These are phyloP conservation scores for Casuarina cunninghamiana DNA, from an alignment of 306 rosid genomes.

Conservation along the genomic window DNA sequence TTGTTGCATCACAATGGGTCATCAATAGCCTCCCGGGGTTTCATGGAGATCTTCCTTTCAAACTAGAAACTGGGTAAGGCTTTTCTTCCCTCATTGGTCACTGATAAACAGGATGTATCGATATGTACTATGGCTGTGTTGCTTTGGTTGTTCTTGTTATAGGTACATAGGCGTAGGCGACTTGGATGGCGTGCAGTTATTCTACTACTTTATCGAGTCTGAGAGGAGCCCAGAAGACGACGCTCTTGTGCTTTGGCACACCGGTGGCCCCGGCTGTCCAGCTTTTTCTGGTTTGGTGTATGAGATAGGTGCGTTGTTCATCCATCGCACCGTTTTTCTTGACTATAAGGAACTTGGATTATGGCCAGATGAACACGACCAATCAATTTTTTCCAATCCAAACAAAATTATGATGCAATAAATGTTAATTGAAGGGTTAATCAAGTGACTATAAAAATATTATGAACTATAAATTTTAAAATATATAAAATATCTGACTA, in stretches of 20 bases:
- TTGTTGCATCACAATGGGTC: background rate
- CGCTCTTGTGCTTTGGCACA: slow-evolving; percentile 33
- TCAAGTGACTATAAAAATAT: too few species aligned
- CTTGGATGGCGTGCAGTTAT: background rate
- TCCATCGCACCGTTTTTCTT: too few species aligned
- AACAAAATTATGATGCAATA: too few species aligned
- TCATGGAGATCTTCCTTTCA: background rate
- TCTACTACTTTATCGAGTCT: background rate
- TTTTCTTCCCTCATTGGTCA: background rate
- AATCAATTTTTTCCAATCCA: too few species aligned
- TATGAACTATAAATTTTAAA: too few species aligned
- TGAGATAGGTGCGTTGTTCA: slow-evolving; percentile 19
- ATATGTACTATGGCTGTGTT: too few species aligned
- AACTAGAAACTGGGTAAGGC: background rate
- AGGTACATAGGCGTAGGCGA: slow-evolving; percentile 48
- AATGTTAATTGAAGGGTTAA: too few species aligned
- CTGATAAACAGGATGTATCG: too few species aligned
- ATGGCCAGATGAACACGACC: too few species aligned
- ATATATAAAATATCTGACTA: too few species aligned
- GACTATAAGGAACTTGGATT: too few species aligned
- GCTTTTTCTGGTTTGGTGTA: slow-evolving; percentile 26
- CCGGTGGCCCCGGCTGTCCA: slow-evolving; percentile 41
- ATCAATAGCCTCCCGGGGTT: background rate
- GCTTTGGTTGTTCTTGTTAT: background rate
- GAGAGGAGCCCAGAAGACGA: slow-evolving; percentile 18